Conservation (phyloP, 208 protist species). For the Leishmania arabica region DNA sequence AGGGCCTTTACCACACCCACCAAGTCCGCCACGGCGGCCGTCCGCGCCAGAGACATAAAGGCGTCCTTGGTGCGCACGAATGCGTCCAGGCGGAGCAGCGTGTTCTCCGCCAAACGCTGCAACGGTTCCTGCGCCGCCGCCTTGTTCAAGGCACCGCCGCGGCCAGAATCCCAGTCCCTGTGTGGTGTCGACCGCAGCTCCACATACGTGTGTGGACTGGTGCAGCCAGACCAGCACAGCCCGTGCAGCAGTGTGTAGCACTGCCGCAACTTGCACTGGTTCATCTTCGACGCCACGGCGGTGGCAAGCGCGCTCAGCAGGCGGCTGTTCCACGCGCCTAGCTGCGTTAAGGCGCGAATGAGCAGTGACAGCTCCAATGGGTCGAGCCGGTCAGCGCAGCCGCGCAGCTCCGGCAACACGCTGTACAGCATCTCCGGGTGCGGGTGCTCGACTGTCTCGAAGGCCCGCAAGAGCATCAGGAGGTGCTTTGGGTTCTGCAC, state of each 20-base stretch:
- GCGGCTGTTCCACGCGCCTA: slow-evolving; percentile 75
- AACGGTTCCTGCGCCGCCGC: slow-evolving; percentile 42
- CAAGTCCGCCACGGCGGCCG: slow-evolving; percentile 45
- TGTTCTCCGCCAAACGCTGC: slow-evolving; percentile 41
- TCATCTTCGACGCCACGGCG: slow-evolving; percentile 42
- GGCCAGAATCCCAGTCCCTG: slow-evolving; percentile 10
- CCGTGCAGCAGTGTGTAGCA: slow-evolving; percentile 65
- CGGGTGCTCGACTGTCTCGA: slow-evolving; percentile 46
- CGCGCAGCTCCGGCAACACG: slow-evolving; percentile 52
- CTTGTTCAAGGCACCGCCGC: not conserved
- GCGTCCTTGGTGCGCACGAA: slow-evolving; percentile 34
- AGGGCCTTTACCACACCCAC: slow-evolving; percentile 45
- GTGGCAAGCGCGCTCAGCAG: slow-evolving; percentile 43
- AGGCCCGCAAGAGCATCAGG: slow-evolving; percentile 84
- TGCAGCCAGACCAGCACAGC: slow-evolving; percentile 62
- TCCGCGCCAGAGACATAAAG: slow-evolving; percentile 34
- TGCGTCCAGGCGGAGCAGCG: slow-evolving; percentile 54
- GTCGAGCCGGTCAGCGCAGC: slow-evolving; percentile 46
- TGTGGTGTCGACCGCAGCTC: slow-evolving; percentile 15
- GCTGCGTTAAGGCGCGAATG: slow-evolving; percentile 57
- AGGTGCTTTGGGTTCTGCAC: slow-evolving; percentile 55
- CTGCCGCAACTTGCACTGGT: slow-evolving; percentile 51
- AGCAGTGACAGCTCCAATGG: slow-evolving; percentile 79
- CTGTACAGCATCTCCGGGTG: slow-evolving; percentile 62
- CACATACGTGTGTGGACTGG: slow-evolving; percentile 45